Evolutionary conservation across 345 rosid genomes (phyloP).

Genomic region (thale cress (Arabidopsis thaliana)): TAIR10.1 NC_003070.9:18470501-18471000

Average conservation of each 20-base stretch:
- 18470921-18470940: conserved; percentile 77
- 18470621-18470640: conserved; percentile 72
- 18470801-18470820: conserved; percentile 74
- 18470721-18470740: conserved; percentile 91
- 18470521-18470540: conserved; percentile 61
- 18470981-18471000: conserved; percentile 69
- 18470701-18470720: conserved; percentile 91
- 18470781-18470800: conserved; percentile 62
- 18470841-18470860: conserved; percentile 67
- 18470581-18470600: conserved; percentile 50
- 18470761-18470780: conserved; percentile 60
- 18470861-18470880: conserved; percentile 77
- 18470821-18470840: conserved; percentile 58
- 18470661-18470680: conserved; percentile 59
- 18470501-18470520: conserved; percentile 51
- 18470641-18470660: conserved; percentile 49
- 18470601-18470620: conserved; percentile 80
- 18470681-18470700: conserved; percentile 80
- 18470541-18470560: conserved; percentile 60
- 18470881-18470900: conserved; percentile 46
- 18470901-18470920: conserved; percentile 50
- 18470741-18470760: conserved; percentile 76
- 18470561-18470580: conserved; percentile 54
- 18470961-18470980: conserved; percentile 64
- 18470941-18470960: conserved; percentile 60